Conservation (phyloP, 148 eudicot species). For the Vaccinium macrocarpon region DNA sequence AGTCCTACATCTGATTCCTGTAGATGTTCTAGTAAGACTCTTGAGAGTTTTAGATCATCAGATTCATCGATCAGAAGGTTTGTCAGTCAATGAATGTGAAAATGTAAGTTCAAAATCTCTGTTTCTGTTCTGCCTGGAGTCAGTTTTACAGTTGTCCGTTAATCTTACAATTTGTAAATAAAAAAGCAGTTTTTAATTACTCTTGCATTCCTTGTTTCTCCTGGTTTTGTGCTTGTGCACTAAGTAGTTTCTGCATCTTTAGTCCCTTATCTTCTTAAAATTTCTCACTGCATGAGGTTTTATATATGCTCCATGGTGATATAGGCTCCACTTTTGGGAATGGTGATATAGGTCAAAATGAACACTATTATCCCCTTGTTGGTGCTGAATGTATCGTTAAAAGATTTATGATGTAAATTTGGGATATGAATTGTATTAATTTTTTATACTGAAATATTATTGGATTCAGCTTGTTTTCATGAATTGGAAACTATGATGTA, state of each 20-base stretch:
- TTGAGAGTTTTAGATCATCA: conserved; percentile 84
- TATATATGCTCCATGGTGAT: background rate
- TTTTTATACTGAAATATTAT: background rate
- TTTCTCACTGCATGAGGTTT: background rate
- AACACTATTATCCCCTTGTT: background rate
- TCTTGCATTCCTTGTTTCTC: background rate
- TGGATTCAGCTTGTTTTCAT: conserved; percentile 2
- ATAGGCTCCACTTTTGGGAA: background rate
- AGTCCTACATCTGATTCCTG: conserved; percentile 67
- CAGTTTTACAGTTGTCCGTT: background rate
- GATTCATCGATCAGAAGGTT: conserved; percentile 91
- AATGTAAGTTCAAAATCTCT: conserved; percentile 48
- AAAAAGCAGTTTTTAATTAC: background rate
- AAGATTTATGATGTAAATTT: background rate
- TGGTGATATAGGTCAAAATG: background rate
- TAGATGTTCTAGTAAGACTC: conserved; percentile 57
- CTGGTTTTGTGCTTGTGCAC: background rate
- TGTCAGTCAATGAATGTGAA: conserved; percentile 74
- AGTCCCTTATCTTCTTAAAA: background rate
- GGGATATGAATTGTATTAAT: background rate
- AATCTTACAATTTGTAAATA: background rate
- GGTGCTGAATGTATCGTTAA: background rate
- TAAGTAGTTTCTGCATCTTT: background rate
- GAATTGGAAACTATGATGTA: background rate
- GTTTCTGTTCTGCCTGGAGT: conserved; percentile 7